Percentiles rank a stretch among this genome's conserved stretches.
These are phyloP conservation scores for Trichophyton mentagrophytes DNA, from an alignment of 2,329 filamentous ascomycete species.

Conservation along the genomic window DNA sequence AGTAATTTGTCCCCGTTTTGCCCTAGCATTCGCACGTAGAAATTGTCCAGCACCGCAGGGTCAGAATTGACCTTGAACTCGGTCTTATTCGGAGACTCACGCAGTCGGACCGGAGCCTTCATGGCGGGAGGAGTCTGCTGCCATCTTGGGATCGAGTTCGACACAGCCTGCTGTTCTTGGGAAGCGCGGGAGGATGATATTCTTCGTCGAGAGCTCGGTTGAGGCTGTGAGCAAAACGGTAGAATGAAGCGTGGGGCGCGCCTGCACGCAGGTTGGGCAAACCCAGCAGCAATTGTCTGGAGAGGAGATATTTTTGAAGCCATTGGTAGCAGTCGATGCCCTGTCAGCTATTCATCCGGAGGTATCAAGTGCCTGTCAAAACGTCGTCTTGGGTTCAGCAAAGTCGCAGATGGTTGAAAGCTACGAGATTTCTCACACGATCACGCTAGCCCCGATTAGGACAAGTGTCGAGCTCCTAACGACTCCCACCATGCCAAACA, in stretches of 20 bases:
- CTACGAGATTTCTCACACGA: constrained; percentile 6
- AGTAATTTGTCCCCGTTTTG: constrained; percentile 58
- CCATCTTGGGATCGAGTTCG: constrained; percentile 48
- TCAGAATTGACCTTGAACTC: constrained; percentile 60
- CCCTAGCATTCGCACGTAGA: constrained; percentile 67
- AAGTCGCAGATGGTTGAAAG: constrained; percentile 4
- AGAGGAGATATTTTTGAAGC: constrained; percentile 11
- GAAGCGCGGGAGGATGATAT: constrained; percentile 18
- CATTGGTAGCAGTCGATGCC: constrained; percentile 6
- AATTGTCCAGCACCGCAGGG: constrained; percentile 58
- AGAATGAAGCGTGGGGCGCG: constrained; percentile 15
- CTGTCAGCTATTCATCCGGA: neutral
- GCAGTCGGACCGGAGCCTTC: constrained; percentile 50
- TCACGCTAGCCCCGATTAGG: constrained; percentile 9
- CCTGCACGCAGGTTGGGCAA: constrained; percentile 14
- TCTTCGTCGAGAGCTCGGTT: constrained; percentile 15
- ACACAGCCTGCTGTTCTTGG: constrained; percentile 21
- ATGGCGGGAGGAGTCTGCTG: constrained; percentile 55
- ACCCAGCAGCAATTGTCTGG: constrained; percentile 13
- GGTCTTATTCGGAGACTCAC: constrained; percentile 23
- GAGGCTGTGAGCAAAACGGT: constrained; percentile 18
- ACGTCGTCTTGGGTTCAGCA: neutral
- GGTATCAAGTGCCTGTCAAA: neutral
- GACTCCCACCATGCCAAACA: neutral
- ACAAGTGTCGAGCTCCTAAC: neutral